A percentile compares a stretch with the other conserved stretches of the same genome.
Conservation (phyloP, 306 rosid species). For the Prosopis cineraria region DNA sequence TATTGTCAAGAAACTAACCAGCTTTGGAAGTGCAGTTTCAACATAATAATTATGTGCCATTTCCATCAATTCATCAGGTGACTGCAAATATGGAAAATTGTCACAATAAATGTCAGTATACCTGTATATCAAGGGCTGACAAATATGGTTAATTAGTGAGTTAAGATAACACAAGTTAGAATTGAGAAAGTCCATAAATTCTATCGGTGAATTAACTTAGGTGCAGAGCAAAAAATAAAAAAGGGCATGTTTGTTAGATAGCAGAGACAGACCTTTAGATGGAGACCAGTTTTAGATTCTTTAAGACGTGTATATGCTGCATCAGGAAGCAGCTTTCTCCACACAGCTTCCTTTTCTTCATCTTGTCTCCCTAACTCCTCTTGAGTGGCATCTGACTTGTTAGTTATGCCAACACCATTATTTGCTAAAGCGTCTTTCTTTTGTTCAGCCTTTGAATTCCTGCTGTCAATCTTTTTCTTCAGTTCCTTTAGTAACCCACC, state of each 20-base stretch:
- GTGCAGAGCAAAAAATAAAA: not conserved
- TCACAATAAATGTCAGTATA: slow-evolving; percentile 29
- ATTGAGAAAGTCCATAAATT: slow-evolving; percentile 16
- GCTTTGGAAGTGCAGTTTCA: slow-evolving; percentile 94
- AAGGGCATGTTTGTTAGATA: slow-evolving; percentile 27
- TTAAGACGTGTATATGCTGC: slow-evolving; percentile 86
- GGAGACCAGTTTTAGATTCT: slow-evolving; percentile 91
- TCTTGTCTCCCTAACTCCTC: slow-evolving; percentile 65
- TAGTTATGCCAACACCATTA: slow-evolving; percentile 41
- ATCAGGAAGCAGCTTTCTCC: slow-evolving; percentile 83
- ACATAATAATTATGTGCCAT: slow-evolving; percentile 87
- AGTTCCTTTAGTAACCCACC: slow-evolving; percentile 93
- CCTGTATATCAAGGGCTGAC: not conserved
- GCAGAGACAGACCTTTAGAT: slow-evolving; percentile 65
- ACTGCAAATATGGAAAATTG: slow-evolving; percentile 53
- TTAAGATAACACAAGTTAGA: slow-evolving; percentile 5
- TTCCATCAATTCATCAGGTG: slow-evolving; percentile 90
- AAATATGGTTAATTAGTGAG: not conserved
- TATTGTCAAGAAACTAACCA: slow-evolving; percentile 63
- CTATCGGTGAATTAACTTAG: not conserved
- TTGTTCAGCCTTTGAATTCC: slow-evolving; percentile 62
- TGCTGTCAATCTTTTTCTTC: slow-evolving; percentile 73
- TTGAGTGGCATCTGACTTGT: slow-evolving; percentile 58
- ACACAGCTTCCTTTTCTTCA: slow-evolving; percentile 67
- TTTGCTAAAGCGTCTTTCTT: slow-evolving; percentile 53